Base-by-base conservation (phyloP, 2,329 filamentous ascomycete species). In the Waltergamsia citrina region DNA sequence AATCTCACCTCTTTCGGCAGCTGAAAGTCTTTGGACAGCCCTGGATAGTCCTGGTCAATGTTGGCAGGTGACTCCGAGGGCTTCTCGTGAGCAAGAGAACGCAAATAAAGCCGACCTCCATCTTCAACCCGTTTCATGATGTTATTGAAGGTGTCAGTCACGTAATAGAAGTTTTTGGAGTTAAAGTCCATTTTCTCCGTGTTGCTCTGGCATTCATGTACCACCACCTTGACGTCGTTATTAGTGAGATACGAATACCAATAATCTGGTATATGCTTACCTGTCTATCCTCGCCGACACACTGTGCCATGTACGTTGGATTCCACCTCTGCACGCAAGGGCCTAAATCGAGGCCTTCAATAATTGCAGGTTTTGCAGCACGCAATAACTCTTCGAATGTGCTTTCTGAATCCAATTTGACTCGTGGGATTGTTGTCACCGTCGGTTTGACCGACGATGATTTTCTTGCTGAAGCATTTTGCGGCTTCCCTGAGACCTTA, bases 101-200 rank as follows among this genome's bases (percentile, higher is more conserved):
- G 79, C n/a, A 94, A 63, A 52, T 94, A 94, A 23, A 87, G 60
- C 39, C 69, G 71, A 26, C 68, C 69, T 26, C 68, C 69, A 5
- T 16, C 12, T 15, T 67, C 55, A 14, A 78, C 71, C 33, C 71
- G 67, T 22, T 71, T 54, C 33, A 88, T 63, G 50, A 94, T 87
- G 0, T 67, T 57, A 2, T 67, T 70, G 44, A 94, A 85, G 3
- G 62, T 49, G 41, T 79, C 78, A 4, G 75, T 84, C 7, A 71
- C 64, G 50, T 94, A 94, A 24, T 63, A 59, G 50, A 94, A 94
- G 53, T 94, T 93, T 56, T 93, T 94, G 29, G 68, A 64, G 37
- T 78, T 78, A 50, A 94, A 94, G 44, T 85, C 80, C 81, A 94
- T 86, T 29, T 71, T 71, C 20, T 72, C 63, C 5, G 63, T 67